phyloP scores from a whole-genome alignment of 148 eudicot species.

The Simmondsia chinensis region DNA sequence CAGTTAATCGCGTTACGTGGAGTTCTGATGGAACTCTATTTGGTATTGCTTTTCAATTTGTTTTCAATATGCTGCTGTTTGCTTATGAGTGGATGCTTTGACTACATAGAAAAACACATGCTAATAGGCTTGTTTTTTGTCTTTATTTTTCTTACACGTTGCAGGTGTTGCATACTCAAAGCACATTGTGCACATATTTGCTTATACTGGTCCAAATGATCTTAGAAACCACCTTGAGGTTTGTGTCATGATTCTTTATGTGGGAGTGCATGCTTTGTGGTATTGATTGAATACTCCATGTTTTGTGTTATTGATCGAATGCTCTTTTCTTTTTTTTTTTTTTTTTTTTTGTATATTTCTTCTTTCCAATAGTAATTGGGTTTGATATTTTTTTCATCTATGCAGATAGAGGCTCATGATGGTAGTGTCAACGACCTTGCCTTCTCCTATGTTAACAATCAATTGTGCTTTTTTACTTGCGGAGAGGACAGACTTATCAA shows the following conservation, averaged over 20 bases:
- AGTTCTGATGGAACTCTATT: conserved; percentile 68
- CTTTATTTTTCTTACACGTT: background rate
- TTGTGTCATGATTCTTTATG: too few relatives aligned
- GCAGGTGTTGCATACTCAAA: conserved; percentile 76
- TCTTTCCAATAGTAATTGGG: too few relatives aligned
- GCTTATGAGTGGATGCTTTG: background rate
- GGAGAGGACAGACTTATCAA: conserved; percentile 91
- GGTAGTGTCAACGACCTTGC: conserved; percentile 94
- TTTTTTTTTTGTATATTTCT: too few relatives aligned
- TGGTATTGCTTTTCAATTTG: conserved; percentile 35
- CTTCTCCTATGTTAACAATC: conserved; percentile 71
- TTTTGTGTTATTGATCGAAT: too few relatives aligned
- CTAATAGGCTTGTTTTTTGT: too few relatives aligned
- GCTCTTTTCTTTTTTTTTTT: too few relatives aligned
- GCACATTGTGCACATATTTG: conserved; percentile 53
- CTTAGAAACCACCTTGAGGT: conserved; percentile 58
- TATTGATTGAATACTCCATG: too few relatives aligned
- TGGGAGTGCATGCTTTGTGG: too few relatives aligned
- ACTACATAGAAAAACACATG: too few relatives aligned
- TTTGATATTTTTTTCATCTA: conserved; percentile 3
- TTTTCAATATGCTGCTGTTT: background rate
- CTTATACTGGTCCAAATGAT: conserved; percentile 42
- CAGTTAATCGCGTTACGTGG: conserved; percentile 74
- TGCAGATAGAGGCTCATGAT: conserved; percentile 86
- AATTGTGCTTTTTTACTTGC: conserved; percentile 74